Evolutionary conservation across 2,329 filamentous ascomycete genomes (phyloP), one percentile per base, ranked within the genome.

Genomic region (Epichloe typhina): DNA sequence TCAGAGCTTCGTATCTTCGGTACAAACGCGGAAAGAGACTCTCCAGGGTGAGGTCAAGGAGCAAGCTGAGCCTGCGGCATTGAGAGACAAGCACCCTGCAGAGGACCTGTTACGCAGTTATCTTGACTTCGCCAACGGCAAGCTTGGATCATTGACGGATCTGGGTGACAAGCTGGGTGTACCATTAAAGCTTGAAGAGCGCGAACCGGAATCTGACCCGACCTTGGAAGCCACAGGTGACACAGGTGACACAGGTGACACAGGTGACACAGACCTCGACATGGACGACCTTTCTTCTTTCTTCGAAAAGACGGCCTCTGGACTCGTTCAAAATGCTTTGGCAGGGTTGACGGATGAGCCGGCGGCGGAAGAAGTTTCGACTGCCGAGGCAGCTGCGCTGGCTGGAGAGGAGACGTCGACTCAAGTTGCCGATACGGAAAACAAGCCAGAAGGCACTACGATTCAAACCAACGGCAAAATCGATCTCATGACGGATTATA

Each of bases 251-350:
- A 19, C 17, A 19, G 17, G 17, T 19, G 17, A 19, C 12, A 52
- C 57, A 13, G 65, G 57, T 19, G 62, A 68, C 12, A 53, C 57
- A 15, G 65, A 66, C 21, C 55, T 69, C 4, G 68, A 72, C 50
- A 54, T 69, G 52, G 68, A 69, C 44, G 68, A 71, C 36, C 57
- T 71, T 5, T 69, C 67, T 13, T 69, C 69, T 1, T 68, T 72
- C 51, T 67, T 72, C 46, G 68, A 72, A 50, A 69, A 66, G 56
- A 68, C 67, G 1, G 65, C 69, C 5, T 69, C 66, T 1, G 66
- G 66, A 12, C 61, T 72, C 2, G 67, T 71, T 11, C 65, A 70
- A 40, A 62, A 69, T 52, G 67, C 66, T 23, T 56, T 72, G 43
- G 68, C 69, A 36, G 66, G 64, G 21, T 56, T 69, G 46, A 59